Evolutionary conservation across 164 flowering plant genomes (phyloP).

Genomic region (Brasenia schreberi): DNA sequence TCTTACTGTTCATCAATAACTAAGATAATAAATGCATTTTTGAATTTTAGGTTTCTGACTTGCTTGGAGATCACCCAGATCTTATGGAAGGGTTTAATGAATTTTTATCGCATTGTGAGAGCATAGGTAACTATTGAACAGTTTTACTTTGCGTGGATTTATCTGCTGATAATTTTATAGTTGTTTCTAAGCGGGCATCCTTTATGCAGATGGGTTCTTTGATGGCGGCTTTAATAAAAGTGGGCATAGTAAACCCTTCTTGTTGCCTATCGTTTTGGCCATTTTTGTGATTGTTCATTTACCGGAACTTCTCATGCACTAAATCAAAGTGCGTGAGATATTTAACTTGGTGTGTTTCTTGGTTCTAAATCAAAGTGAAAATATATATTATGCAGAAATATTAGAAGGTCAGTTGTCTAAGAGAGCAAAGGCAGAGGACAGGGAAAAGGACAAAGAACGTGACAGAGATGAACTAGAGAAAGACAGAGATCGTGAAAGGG

Average conservation of each 20-base stretch:
- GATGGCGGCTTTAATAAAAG: conserved; percentile 61
- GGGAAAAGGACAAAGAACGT: conserved; percentile 44
- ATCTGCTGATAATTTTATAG: not conserved
- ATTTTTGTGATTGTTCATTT: not conserved
- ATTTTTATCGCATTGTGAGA: conserved; percentile 57
- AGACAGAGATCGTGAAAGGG: conserved; percentile 45
- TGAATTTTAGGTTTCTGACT: conserved; percentile 43
- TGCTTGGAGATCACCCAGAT: conserved; percentile 66
- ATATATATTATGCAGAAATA: conserved; percentile 26
- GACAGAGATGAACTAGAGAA: conserved; percentile 45
- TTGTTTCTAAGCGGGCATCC: conserved; percentile 2
- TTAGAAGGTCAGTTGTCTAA: conserved; percentile 37
- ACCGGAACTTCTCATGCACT: too few species aligned
- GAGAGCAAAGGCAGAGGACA: conserved; percentile 45
- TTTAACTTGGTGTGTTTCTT: not conserved
- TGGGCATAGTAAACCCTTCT: conserved; percentile 20
- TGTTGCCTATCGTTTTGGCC: not conserved
- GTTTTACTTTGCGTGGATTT: not conserved
- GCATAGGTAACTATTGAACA: conserved; percentile 30
- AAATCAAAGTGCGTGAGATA: not conserved
- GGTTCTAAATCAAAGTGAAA: too few species aligned
- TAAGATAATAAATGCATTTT: conserved; percentile 1
- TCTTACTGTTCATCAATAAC: not conserved
- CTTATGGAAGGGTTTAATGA: conserved; percentile 70
- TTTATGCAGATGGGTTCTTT: conserved; percentile 61